phyloP scores from a whole-genome alignment of 768 basidiomycete genomes.

The Russula sp. region DNA sequence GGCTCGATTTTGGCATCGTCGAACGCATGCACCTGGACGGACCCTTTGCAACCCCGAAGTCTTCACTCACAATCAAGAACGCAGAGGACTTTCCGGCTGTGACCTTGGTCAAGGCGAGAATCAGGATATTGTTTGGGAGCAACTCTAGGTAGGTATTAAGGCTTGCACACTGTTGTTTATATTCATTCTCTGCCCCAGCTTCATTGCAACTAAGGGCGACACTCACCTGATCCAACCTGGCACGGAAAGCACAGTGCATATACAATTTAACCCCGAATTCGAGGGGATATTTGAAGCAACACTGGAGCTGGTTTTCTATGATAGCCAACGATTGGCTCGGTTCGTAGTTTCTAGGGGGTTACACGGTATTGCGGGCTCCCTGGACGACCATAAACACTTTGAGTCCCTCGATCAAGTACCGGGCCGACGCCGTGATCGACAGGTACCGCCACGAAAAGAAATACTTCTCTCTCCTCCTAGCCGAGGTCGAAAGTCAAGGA shows the following conservation, averaged over 20 bases:
- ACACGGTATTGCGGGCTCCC: constrained; percentile 12
- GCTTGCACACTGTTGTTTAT: neutral
- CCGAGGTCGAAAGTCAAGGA: neutral
- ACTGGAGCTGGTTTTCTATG: constrained; percentile 14
- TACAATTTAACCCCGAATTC: constrained; percentile 14
- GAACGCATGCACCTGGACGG: constrained; percentile 31
- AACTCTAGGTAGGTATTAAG: constrained; percentile 6
- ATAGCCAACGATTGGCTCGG: neutral
- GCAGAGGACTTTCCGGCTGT: constrained; percentile 11
- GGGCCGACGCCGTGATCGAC: neutral
- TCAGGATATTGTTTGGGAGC: neutral
- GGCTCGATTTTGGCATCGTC: constrained; percentile 48
- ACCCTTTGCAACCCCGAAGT: constrained; percentile 13
- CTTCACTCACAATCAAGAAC: constrained; percentile 20
- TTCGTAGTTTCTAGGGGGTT: constrained; percentile 1
- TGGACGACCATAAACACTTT: constrained; percentile 5
- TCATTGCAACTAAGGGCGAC: neutral
- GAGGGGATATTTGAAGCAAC: constrained; percentile 11
- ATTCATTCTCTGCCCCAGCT: constrained; percentile 6
- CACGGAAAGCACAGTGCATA: neutral
- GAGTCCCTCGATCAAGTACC: neutral
- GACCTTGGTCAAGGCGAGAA: constrained; percentile 15
- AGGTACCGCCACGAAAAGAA: neutral
- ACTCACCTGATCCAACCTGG: neutral
- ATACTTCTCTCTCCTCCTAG: neutral